Evolutionary conservation across 2,329 filamentous ascomycete genomes (phyloP).

Genomic region (Xylariales sp.): DNA sequence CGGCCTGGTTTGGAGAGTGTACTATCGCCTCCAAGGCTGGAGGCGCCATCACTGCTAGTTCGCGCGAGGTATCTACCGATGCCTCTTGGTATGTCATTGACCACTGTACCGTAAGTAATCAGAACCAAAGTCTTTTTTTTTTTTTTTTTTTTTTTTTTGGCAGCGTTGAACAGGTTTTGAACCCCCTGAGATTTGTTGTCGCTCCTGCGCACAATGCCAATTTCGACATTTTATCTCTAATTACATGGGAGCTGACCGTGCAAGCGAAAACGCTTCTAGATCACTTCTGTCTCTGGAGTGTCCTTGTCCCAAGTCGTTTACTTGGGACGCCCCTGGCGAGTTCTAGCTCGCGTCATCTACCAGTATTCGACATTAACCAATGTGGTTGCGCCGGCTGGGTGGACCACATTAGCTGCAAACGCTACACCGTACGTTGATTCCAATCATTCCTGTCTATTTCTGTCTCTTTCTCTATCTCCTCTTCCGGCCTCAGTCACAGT

Average conservation of each 20-base stretch:
- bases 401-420: background rate
- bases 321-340: conserved; percentile 49
- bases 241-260: no score
- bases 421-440: conserved; percentile 16
- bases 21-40: conserved; percentile 25
- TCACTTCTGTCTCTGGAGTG: background rate
- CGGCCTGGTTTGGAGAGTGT: conserved; percentile 21
- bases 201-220: no score
- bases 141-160: background rate
- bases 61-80: conserved; percentile 12
- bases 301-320: conserved; percentile 26
- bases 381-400: conserved; percentile 20
- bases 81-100: conserved; percentile 7
- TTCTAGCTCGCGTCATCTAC: conserved; percentile 46
- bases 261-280: background rate
- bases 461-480: no score
- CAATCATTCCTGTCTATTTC: no score
- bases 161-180: background rate
- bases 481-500: background rate
- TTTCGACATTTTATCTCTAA: no score
- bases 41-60: conserved; percentile 26
- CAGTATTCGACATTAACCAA: conserved; percentile 39
- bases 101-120: background rate
- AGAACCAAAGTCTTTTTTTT: no score
- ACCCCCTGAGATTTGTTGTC: no score